phyloP scores from a whole-genome alignment of 768 basidiomycete genomes.

The Nidularia sp. region DNA sequence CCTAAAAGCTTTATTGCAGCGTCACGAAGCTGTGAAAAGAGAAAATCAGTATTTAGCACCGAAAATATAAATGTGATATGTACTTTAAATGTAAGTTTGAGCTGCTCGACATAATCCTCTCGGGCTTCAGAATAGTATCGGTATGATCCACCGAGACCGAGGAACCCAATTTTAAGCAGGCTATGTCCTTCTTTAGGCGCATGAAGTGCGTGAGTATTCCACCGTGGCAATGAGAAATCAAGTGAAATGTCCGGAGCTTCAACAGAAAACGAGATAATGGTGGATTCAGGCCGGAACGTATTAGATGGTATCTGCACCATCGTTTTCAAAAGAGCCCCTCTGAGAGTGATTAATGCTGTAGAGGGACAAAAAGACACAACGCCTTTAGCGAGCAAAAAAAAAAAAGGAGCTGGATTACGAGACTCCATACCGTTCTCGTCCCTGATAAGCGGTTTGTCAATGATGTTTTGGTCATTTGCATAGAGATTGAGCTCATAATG shows the following conservation, averaged over 20 bases:
- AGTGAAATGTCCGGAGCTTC: constrained; percentile 55
- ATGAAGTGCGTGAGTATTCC: constrained; percentile 83
- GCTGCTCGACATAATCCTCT: constrained; percentile 72
- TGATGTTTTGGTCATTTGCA: constrained; percentile 95
- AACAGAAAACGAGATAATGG: constrained; percentile 60
- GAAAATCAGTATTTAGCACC: not conserved
- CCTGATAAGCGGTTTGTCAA: constrained; percentile 76
- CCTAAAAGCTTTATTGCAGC: constrained; percentile 70
- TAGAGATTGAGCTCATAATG: constrained; percentile 79
- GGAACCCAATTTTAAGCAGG: constrained; percentile 52
- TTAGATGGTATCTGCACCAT: constrained; percentile 61
- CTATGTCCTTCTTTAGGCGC: constrained; percentile 54
- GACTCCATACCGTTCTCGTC: constrained; percentile 76
- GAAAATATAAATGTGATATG: constrained; percentile 12
- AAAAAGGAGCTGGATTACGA: not conserved
- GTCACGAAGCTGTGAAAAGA: constrained; percentile 38
- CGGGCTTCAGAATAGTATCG: constrained; percentile 65
- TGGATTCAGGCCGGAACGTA: constrained; percentile 67
- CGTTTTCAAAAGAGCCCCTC: constrained; percentile 52
- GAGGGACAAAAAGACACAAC: no score
- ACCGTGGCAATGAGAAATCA: constrained; percentile 72
- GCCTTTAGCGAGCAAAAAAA: no score
- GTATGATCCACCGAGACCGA: constrained; percentile 68
- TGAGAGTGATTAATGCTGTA: constrained; percentile 68
- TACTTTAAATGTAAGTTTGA: constrained; percentile 66